Base-by-base conservation (phyloP, 2,329 filamentous ascomycete species). In the Fusarium nodosum region DNA sequence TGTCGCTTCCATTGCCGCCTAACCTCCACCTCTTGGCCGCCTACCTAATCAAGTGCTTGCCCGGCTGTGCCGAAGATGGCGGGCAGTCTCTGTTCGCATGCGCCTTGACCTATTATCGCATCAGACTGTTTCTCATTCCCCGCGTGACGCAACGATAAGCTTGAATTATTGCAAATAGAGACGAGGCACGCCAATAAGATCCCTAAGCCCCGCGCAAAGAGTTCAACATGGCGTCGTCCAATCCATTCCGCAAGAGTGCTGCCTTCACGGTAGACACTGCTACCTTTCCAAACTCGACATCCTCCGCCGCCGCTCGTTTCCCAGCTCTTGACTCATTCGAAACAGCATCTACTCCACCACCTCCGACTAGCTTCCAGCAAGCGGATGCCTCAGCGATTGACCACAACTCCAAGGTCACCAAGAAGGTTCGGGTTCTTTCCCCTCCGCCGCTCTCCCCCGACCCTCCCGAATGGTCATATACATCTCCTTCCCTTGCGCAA, bases 381-480 rank as follows among this genome's bases (percentile, higher is more conserved):
- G 55, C 53, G 44, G 76, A 76, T 26, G 74, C 76, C 44, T 76
- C 80, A 58, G 78, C 75, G 64, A 38, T 78, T 74, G 69, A 82
- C 72, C 70, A 63, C 51, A 84, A 79, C 68, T 76, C 77, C 41
- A 92, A 86, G 81, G 82, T 87, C 39, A 83, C 86, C 62, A 91
- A 91, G 79, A 91, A 87, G 74, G 90, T 92, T 64, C 87, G 90
- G 74, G 86, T 91, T 11, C 84, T 90, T 75, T 90, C 88, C 42
- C 88, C 88, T 53, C 88, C 87, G 61, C 87, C 88, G 5, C 84
- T 85, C n/a, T 86, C 85, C 15, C 85, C 86, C 69, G 86, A 87
- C 69, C 86, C 85, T 30, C 76, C 78, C 22, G 77, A 77, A 61
- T 79, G 73, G 77, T 79, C 74, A 18, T 69, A 76, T 57, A 64